Percentiles rank a stretch among this genome's conserved stretches.
phyloP scores from a whole-genome alignment of 192 early-diverging fungal species.

The Phycomyces nitens region DNA sequence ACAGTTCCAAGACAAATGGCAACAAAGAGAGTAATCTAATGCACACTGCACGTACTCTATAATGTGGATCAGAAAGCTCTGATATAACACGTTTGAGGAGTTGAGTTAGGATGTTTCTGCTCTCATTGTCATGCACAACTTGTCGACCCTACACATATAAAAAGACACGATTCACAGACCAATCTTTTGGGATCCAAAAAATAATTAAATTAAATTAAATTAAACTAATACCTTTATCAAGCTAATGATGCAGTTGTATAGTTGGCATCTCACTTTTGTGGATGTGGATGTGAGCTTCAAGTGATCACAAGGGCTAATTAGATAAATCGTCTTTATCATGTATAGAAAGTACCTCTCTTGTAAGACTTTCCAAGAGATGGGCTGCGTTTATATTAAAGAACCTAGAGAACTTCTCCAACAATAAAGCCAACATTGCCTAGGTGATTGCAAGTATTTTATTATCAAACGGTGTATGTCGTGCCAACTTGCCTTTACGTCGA shows the following conservation, averaged over 20 bases:
- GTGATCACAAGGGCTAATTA: not conserved
- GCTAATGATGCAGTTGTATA: conserved; percentile 18
- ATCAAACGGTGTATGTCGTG: not conserved
- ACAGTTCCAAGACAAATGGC: conserved; percentile 28
- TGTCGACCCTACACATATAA: not conserved
- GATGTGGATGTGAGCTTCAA: conserved; percentile 15
- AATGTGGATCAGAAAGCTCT: conserved; percentile 46
- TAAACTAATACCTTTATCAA: conserved; percentile 11
- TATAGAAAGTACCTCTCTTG: conserved; percentile 7
- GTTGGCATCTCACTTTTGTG: conserved; percentile 23
- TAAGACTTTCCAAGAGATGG: conserved; percentile 3
- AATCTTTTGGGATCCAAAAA: not conserved
- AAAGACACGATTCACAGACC: not conserved
- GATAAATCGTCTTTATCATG: not conserved
- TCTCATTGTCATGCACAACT: conserved; percentile 9
- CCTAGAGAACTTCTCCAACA: conserved; percentile 11
- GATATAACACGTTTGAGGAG: conserved; percentile 34
- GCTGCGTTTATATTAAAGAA: not conserved
- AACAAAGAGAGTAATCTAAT: conserved; percentile 43
- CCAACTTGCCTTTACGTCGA: conserved; percentile 9
- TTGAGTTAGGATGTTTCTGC: conserved; percentile 19
- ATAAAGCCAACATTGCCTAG: conserved; percentile 17
- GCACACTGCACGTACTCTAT: conserved; percentile 43
- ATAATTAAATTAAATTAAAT: too few relatives aligned
- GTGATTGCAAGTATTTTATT: not conserved